Evolutionary conservation across 108 stramenopile species (phyloP), one percentile per base, ranked within the genome.

Genomic region (Nitzschia sp.): DNA sequence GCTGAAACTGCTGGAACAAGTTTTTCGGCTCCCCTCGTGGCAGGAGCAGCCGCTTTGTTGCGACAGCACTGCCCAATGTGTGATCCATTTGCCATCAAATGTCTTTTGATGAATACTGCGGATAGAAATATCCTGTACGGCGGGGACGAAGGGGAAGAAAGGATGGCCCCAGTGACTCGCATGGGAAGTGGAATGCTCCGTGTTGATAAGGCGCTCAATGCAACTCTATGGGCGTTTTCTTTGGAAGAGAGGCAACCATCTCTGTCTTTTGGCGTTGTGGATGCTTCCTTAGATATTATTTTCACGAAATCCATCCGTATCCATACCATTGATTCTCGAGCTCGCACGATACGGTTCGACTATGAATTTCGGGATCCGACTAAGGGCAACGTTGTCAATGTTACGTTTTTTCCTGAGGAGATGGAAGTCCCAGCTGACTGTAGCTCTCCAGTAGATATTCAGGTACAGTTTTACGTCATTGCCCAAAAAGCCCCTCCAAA

Each of bases 11-110:
- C 36, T 3, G 86, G 86, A 8, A 87, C 86, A 16, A 73, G 71
- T 2, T 93, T 91, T 84, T 85, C 93, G 26, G 76, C 91, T 6
- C 95, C 95, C 21, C 63, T 85, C 13, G 83, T 89, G 21, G 82
- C 90, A 3, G 95, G 93, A 13, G 75, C 81, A 5, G 91, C 89
- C 0, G 90, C 93, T 13, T 66, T 96, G 15, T 44, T 96, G 19
- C 45, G 32, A 13, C 45, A 68, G 23, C 48, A 57, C 8, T 76
- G 75, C 58, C 60, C 54, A 1, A 17, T 5, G 3, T 76, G 75
- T 46, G 73, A 73, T 2, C 68, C 75, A 19, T 35, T 76, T 25
- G 67, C 68, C 26, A 63, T 76, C 52, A 76, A 76, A 36, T 26
- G 50, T 47, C 30, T 76, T n/a, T 50, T 76, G 25, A 63, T 76